Evolutionary conservation across 2,329 filamentous ascomycete species (phyloP).

Genomic region (Curvularia sp.): DNA sequence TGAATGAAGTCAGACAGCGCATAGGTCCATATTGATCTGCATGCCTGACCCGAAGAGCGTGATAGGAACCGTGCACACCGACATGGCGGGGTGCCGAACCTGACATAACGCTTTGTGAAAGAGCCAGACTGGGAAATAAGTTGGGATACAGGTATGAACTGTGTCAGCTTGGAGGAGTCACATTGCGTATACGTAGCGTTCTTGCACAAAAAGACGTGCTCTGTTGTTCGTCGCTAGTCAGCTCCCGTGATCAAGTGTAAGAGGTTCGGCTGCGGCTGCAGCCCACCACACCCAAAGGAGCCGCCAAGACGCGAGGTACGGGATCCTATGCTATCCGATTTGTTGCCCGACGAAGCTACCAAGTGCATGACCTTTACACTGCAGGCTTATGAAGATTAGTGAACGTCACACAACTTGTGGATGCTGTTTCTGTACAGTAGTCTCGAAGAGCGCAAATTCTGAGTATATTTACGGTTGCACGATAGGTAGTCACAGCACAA

Average conservation of each 20-base stretch:
- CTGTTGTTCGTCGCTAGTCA: background rate
- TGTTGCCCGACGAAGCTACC: background rate
- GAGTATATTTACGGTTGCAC: background rate
- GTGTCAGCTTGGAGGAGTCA: too few relatives aligned
- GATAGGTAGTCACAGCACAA: background rate
- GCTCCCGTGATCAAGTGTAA: background rate
- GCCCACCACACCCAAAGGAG: background rate
- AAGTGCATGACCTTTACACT: background rate
- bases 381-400: background rate
- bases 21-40: background rate
- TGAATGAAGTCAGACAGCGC: background rate
- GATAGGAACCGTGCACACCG: background rate
- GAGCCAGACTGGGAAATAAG: background rate
- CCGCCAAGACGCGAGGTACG: background rate
- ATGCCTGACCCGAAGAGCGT: background rate
- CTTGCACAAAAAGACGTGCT: background rate
- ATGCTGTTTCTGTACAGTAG: background rate
- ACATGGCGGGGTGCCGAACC: background rate
- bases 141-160: background rate
- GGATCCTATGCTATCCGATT: background rate
- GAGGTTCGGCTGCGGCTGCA: background rate
- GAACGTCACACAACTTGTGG: background rate
- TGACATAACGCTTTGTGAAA: background rate
- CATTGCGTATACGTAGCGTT: too few relatives aligned
- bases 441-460: background rate